Evolutionary conservation across 2,329 filamentous ascomycete species (phyloP), one percentile per base, ranked within the genome.

Genomic region (Stagonosporopsis tanaceti): DNA sequence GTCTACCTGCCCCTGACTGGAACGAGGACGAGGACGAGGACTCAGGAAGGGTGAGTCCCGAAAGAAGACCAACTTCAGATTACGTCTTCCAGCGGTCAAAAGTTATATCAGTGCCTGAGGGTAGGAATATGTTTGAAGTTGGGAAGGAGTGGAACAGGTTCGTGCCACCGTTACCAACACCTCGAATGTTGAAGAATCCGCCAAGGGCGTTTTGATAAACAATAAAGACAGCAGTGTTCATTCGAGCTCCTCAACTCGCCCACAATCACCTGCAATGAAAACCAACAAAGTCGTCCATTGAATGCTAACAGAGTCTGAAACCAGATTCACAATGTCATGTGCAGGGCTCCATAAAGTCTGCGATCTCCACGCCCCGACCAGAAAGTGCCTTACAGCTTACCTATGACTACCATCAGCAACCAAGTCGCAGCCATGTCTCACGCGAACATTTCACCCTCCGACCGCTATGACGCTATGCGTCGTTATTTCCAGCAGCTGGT

Each of bases 61-160:
- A 59, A 1, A 50, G 70, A 37, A 53, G 63, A 11, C 66, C 64
- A 0, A 62, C 62, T 4, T 67, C 67, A 9, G 63, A 67, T 9
- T 72, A 72, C 47, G 48, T 71, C 0, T 71, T 72, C 28, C 65
- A 65, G 14, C 53, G 70, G 34, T 63, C 65, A 20, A 69, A 70
- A 24, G 69, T 73, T 5, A 70, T 72, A 2, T 67, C 63, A 6
- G 66, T 71, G 24, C 63, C 66, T 2, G 68, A 69, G 32, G 69
- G 63, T 17, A 59, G 58, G 14, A 54, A 60, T 8, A 37, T 70
- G 53, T 67, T 53, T n/a, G 65, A 68, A 9, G 57, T 64, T n/a
- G 64, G 47, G 1, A 34, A 55, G 17, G 64, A 67, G 42, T 66
- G 58, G 46, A 66, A 59, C 40, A 60, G 64, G 46, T 71, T 71